Percentiles rank a stretch among this genome's conserved stretches.
Evolutionary conservation across 148 eudicot species (phyloP).

Genomic region (Vaccinium macrocarpon): DNA sequence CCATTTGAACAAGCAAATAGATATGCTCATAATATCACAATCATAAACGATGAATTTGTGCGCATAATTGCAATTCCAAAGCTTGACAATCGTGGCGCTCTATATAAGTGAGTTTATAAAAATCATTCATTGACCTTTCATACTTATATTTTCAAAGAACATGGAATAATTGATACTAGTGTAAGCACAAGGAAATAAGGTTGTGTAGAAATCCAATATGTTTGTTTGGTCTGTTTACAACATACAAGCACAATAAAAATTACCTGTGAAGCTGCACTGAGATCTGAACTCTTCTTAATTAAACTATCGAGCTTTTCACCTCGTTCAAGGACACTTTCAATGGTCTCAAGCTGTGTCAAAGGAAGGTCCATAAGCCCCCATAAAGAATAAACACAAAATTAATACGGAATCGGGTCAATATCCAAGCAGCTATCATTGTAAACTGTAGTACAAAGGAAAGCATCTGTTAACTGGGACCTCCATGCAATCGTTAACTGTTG

Average conservation of each 20-base stretch:
- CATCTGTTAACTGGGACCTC: background rate
- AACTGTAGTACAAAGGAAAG: background rate
- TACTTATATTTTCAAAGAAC: background rate
- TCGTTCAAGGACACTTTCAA: constrained; percentile 86
- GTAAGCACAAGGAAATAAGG: background rate
- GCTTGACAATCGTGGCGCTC: background rate
- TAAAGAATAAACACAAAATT: background rate
- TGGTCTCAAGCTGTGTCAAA: constrained; percentile 74
- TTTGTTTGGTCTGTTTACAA: background rate
- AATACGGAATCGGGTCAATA: background rate
- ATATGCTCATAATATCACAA: background rate
- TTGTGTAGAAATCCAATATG: background rate
- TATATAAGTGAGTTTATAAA: background rate
- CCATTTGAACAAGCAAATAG: too few relatives aligned
- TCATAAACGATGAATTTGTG: background rate
- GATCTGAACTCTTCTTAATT: constrained; percentile 95
- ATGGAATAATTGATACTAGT: background rate
- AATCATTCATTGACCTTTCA: background rate
- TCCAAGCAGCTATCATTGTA: background rate
- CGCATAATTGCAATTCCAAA: background rate
- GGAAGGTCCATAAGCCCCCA: background rate
- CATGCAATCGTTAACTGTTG: background rate
- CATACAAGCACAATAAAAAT: constrained; percentile 14
- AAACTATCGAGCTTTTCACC: constrained; percentile 93
- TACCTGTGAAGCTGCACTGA: constrained; percentile 93